Percentiles rank a stretch among this genome's conserved stretches.
phyloP scores from a whole-genome alignment of 768 basidiomycete species.

The Filobasidium floriforme region DNA sequence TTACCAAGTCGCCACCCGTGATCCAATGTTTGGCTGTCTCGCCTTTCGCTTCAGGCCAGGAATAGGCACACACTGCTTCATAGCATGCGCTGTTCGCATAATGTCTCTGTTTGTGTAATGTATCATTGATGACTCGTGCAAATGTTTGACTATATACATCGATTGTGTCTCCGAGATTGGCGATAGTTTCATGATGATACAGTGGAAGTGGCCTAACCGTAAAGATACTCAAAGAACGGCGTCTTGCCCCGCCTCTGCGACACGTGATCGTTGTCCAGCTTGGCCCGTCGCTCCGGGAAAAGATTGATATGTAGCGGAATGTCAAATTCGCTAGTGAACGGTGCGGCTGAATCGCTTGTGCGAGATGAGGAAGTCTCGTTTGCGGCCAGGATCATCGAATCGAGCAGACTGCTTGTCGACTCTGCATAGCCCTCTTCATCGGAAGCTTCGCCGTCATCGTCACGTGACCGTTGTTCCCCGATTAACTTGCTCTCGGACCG shows the following conservation, averaged over 20 bases:
- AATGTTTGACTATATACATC: no score
- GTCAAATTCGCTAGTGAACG: slow-evolving; percentile 20
- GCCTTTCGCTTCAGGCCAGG: slow-evolving; percentile 4
- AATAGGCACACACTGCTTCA: background rate
- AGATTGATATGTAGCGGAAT: slow-evolving; percentile 17
- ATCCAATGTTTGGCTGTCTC: slow-evolving; percentile 6
- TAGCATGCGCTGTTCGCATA: background rate
- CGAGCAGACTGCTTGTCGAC: slow-evolving; percentile 18
- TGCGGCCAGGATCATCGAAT: slow-evolving; percentile 17
- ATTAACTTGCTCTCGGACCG: background rate
- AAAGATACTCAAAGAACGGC: slow-evolving; percentile 43
- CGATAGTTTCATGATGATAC: background rate
- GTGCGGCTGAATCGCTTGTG: background rate
- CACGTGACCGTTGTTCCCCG: background rate
- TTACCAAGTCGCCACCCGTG: slow-evolving; percentile 88
- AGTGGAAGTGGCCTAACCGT: slow-evolving; percentile 22
- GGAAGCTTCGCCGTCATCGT: background rate
- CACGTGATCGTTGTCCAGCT: background rate
- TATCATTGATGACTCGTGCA: no score
- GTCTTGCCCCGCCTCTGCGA: slow-evolving; percentile 34
- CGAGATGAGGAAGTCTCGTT: background rate
- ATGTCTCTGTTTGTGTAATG: background rate
- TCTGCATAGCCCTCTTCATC: slow-evolving; percentile 13
- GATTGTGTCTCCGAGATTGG: no score
- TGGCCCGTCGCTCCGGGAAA: slow-evolving; percentile 14